phyloP scores from a whole-genome alignment of 805 yeast genomes.

The Wickerhamomyces chambardii region DNA sequence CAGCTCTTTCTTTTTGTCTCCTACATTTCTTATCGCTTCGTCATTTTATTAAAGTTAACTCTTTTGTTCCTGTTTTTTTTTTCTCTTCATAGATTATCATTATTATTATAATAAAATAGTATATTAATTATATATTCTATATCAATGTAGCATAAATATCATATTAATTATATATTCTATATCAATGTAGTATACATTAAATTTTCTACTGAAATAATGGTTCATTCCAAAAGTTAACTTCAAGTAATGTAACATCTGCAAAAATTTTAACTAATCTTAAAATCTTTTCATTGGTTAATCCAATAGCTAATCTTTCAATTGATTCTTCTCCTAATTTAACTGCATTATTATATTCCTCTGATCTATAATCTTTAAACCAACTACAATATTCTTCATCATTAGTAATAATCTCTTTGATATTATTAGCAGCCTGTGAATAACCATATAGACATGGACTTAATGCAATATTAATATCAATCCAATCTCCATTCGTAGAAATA shows the following conservation, averaged over 20 bases:
- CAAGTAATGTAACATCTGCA: conserved; percentile 49
- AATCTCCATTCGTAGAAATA: conserved; percentile 44
- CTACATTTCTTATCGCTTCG: too few species aligned
- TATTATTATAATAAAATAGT: too few species aligned
- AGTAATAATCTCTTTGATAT: conserved; percentile 21
- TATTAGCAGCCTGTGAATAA: conserved; percentile 45
- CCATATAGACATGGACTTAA: conserved; percentile 74
- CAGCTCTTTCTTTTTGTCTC: too few species aligned
- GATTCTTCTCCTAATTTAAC: conserved; percentile 38
- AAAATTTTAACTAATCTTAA: conserved; percentile 49
- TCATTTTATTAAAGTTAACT: too few species aligned
- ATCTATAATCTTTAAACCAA: conserved; percentile 59
- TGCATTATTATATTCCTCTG: conserved; percentile 49
- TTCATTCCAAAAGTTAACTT: conserved; percentile 63
- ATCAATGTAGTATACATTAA: too few species aligned
- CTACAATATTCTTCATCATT: conserved; percentile 21
- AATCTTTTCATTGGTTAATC: conserved; percentile 33
- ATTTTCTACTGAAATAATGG: conserved; percentile 15
- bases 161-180: too few species aligned
- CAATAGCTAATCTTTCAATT: conserved; percentile 33
- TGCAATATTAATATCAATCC: conserved; percentile 59
- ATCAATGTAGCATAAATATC: too few species aligned
- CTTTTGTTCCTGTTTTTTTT: too few species aligned
- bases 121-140: too few species aligned
- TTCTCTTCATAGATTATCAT: too few species aligned